Conservation (phyloP, 768 basidiomycete genomes). For the Butyriboletus loyo region DNA sequence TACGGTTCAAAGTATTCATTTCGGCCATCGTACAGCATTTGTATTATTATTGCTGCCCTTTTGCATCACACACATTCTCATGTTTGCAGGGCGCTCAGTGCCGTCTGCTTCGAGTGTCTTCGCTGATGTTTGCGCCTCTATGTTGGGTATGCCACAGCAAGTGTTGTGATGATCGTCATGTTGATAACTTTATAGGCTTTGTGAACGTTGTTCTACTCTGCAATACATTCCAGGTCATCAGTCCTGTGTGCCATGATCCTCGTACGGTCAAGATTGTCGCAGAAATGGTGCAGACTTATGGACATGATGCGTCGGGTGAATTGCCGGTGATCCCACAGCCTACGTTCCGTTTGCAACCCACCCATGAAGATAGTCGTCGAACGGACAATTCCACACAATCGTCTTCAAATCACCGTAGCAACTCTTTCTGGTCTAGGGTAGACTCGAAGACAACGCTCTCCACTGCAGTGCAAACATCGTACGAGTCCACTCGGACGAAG, state of each 20-base stretch:
- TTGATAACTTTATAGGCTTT: slow-evolving; percentile 42
- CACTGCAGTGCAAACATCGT: slow-evolving; percentile 5
- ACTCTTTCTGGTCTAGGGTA: slow-evolving; percentile 14
- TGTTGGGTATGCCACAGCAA: slow-evolving; percentile 45
- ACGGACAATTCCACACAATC: neutral
- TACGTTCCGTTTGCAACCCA: neutral
- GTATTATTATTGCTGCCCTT: slow-evolving; percentile 58
- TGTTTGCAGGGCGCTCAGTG: slow-evolving; percentile 47
- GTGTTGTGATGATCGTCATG: neutral
- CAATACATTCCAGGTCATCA: slow-evolving; percentile 64
- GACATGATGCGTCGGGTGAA: slow-evolving; percentile 22
- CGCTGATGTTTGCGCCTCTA: slow-evolving; percentile 47
- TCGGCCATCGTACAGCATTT: slow-evolving; percentile 45
- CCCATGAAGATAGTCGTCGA: neutral
- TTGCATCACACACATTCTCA: slow-evolving; percentile 47
- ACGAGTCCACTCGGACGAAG: slow-evolving; percentile 3
- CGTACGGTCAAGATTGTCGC: neutral
- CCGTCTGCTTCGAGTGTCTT: slow-evolving; percentile 47
- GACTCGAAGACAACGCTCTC: slow-evolving; percentile 18
- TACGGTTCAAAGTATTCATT: neutral
- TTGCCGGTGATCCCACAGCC: slow-evolving; percentile 12
- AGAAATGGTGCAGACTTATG: slow-evolving; percentile 21
- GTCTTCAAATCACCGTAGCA: slow-evolving; percentile 8
- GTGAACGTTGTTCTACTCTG: slow-evolving; percentile 65
- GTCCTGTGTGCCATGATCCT: slow-evolving; percentile 44